Evolutionary conservation across 2,329 filamentous ascomycete species (phyloP), one percentile per base, ranked within the genome.

Genomic region (Coniochaeta pulveracea): DNA sequence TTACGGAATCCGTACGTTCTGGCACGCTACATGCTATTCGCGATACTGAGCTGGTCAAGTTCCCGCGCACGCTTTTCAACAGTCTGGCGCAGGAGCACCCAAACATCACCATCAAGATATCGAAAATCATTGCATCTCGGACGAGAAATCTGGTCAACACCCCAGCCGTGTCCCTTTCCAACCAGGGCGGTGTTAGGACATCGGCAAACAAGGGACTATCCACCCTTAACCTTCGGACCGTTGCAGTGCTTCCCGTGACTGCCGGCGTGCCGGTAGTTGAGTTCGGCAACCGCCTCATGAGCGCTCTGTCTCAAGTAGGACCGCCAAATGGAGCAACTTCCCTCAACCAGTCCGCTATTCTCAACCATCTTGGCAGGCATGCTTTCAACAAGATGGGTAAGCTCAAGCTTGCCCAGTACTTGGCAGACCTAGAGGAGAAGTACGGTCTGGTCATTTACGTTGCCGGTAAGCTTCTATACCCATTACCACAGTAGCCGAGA

Each of bases 331-430:
- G 89, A 1, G 86, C 93, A 3, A 93, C 85, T 0, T 88, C 85
- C 0, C 69, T 98, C 10, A 95, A 94, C 42, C 89, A 98, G 56
- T 80, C 86, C 3, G 85, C 86, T 3, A 94, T 98, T 45, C 58
- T 98, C 33, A 94, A 93, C 43, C 93, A 98, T 52, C 69, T 98
- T 1, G 91, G 93, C 18, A 81, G 91, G 41, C 86, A 98, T 56
- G 91, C 93, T 0, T 98, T 98, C 54, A 96, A 83, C 57, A 84
- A 81, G 46, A 96, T 98, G 81, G 91, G 91, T 5, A 96, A 95
- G 56, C 64, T 98, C 18, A 95, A 93, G 56, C 64, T 98, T 6
- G 85, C 89, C 1, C 89, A 98, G 45, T 98, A 98, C 49, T 70
- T 98, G 32, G 91, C 93, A 3, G 91, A 98, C 48, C 66, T 98